Percentiles rank a stretch among this genome's conserved stretches.
Evolutionary conservation across 2,329 filamentous ascomycete species (phyloP).

Genomic region (Colletotrichum destructivum): DNA sequence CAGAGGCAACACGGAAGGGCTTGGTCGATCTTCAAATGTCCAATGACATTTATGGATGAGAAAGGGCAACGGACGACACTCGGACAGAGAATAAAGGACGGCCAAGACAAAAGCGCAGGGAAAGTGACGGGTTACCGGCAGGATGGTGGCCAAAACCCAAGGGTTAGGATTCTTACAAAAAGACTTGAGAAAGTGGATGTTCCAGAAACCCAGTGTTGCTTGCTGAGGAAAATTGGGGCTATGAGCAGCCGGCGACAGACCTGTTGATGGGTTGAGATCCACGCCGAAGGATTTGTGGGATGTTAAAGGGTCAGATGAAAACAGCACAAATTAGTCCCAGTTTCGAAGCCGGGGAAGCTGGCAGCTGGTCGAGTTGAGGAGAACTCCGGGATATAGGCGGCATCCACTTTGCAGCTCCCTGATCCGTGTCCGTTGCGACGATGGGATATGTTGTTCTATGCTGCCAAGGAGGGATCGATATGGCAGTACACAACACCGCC

Average conservation of each 20-base stretch:
- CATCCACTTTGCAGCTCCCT: constrained; percentile 12
- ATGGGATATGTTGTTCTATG: neutral
- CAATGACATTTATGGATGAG: constrained; percentile 35
- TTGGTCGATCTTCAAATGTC: constrained; percentile 15
- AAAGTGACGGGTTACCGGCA: constrained; percentile 23
- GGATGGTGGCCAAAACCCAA: constrained; percentile 36
- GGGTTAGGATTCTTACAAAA: constrained; percentile 19
- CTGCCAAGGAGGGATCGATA: constrained; percentile 21
- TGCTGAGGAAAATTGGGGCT: constrained; percentile 29
- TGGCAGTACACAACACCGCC: constrained; percentile 19
- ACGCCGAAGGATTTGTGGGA: constrained; percentile 6
- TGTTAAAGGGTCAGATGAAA: neutral
- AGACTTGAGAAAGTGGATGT: constrained; percentile 7
- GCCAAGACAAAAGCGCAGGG: constrained; percentile 11
- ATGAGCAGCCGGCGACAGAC: constrained; percentile 14
- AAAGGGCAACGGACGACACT: constrained; percentile 12
- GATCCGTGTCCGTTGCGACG: constrained; percentile 9
- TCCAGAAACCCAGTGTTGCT: constrained; percentile 12
- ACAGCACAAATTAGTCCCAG: constrained; percentile 10
- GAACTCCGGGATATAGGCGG: constrained; percentile 18
- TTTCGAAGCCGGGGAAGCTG: constrained; percentile 4
- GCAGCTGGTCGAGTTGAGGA: constrained; percentile 3
- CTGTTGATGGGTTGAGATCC: constrained; percentile 4
- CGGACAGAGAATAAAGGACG: constrained; percentile 1
- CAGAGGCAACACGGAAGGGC: constrained; percentile 23